Percentiles rank a stretch among this genome's conserved stretches.
Evolutionary conservation across 352 stramenopile genomes (phyloP).

Genomic region (Phytophthora idaei): DNA sequence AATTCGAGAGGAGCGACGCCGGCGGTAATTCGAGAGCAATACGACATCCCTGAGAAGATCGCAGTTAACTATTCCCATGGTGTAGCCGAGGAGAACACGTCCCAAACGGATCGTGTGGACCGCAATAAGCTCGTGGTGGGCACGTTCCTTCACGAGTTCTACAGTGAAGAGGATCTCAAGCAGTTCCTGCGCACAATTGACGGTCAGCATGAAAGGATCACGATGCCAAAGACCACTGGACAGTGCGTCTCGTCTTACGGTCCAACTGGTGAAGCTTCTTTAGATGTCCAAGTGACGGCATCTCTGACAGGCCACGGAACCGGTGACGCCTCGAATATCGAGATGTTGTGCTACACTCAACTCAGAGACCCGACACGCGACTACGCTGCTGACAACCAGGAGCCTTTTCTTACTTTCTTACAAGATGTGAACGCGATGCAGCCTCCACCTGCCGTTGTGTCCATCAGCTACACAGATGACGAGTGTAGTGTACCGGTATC

Average conservation of each 20-base stretch:
- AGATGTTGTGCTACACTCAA: slow-evolving; percentile 70
- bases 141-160: slow-evolving; percentile 75
- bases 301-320: slow-evolving; percentile 49
- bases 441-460: slow-evolving; percentile 63
- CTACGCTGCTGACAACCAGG: slow-evolving; percentile 75
- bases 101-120: slow-evolving; percentile 7
- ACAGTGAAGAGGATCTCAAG: slow-evolving; percentile 59
- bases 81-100: slow-evolving; percentile 4
- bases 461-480: slow-evolving; percentile 86
- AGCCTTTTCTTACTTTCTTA: slow-evolving; percentile 79
- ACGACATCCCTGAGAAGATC: slow-evolving; percentile 51
- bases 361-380: slow-evolving; percentile 49
- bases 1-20: slow-evolving; percentile 41
- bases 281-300: slow-evolving; percentile 69
- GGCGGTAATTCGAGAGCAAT: slow-evolving; percentile 55
- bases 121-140: slow-evolving; percentile 66
- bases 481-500: slow-evolving; percentile 64
- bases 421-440: slow-evolving; percentile 76
- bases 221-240: slow-evolving; percentile 41
- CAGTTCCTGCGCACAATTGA: slow-evolving; percentile 43
- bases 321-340: slow-evolving; percentile 36
- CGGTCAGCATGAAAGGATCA: slow-evolving; percentile 6
- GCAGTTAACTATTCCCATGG: slow-evolving; percentile 6
- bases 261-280: slow-evolving; percentile 68
- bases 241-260: slow-evolving; percentile 41